Evolutionary conservation across 140 eudicot species (phyloP).

Genomic region (Stevia rebaudiana): DNA sequence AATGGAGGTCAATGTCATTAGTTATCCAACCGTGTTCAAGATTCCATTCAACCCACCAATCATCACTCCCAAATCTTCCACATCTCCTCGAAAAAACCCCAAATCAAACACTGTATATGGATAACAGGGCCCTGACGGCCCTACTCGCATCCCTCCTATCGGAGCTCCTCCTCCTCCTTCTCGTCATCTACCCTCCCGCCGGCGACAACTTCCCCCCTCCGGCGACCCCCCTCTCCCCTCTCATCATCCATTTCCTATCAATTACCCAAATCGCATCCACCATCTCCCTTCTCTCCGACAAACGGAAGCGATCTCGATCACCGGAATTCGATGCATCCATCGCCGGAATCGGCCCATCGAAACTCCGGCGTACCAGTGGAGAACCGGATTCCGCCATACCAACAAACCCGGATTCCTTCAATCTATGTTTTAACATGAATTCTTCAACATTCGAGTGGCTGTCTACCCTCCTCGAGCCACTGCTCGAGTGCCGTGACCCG

Average conservation of each 20-base stretch:
- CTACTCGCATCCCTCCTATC: conserved; percentile 56
- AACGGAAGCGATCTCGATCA: conserved; percentile 44
- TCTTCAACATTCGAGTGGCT: conserved; percentile 82
- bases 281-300: conserved; percentile 33
- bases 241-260: conserved; percentile 44
- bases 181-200: conserved; percentile 33
- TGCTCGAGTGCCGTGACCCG: conserved; percentile 92
- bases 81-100: too few relatives aligned
- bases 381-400: conserved; percentile 40
- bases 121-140: conserved; percentile 53
- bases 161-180: conserved; percentile 41
- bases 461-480: conserved; percentile 61
- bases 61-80: conserved; percentile 23
- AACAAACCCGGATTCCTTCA: conserved; percentile 50
- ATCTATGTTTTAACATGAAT: conserved; percentile 44
- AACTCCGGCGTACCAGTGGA: conserved; percentile 16
- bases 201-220: conserved; percentile 17
- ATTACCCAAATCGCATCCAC: conserved; percentile 47
- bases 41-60: conserved; percentile 28
- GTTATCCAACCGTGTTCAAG: conserved; percentile 3
- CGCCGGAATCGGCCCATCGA: conserved; percentile 8
- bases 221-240: conserved; percentile 29
- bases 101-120: conserved; percentile 28
- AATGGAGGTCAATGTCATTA: too few relatives aligned
- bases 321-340: conserved; percentile 9